Evolutionary conservation across 1,139 yeast species (phyloP).

Genomic region (Blastobotrys malaysiensis): DNA sequence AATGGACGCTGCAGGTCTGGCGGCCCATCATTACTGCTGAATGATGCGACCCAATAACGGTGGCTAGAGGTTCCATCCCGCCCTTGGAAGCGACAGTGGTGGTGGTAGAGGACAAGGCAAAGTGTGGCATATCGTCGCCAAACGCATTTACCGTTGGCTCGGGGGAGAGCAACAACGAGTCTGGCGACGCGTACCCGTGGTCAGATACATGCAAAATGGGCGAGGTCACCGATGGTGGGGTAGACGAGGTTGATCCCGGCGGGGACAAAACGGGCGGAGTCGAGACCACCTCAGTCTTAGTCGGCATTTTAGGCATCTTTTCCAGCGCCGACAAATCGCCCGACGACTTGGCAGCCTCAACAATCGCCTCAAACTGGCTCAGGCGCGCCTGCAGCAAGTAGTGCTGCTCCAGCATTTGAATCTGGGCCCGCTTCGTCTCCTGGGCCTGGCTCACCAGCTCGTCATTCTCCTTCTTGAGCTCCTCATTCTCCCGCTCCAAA

Average conservation of each 20-base stretch:
- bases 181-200: conserved; percentile 24
- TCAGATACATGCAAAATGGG: conserved; percentile 10
- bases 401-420: conserved; percentile 25
- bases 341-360: conserved; percentile 28
- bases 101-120: conserved; percentile 5
- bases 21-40: conserved; percentile 40
- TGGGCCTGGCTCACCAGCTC: conserved; percentile 23
- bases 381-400: conserved; percentile 25
- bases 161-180: conserved; percentile 24
- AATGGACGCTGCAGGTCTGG: conserved; percentile 41
- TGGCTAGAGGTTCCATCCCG: conserved; percentile 3
- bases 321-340: conserved; percentile 29
- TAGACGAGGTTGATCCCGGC: conserved; percentile 1
- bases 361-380: conserved; percentile 25
- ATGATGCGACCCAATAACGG: conserved; percentile 36
- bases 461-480: conserved; percentile 28
- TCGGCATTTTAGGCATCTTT: conserved; percentile 6
- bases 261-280: conserved; percentile 7
- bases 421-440: conserved; percentile 24
- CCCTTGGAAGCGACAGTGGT: conserved; percentile 3
- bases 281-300: conserved; percentile 6
- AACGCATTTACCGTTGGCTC: conserved; percentile 1
- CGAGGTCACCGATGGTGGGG: conserved; percentile 7
- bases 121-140: conserved; percentile 10
- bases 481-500: conserved; percentile 49